Evolutionary conservation across 2,329 filamentous ascomycete species (phyloP), one percentile per base, ranked within the genome.

Genomic region (Periconia sp.): DNA sequence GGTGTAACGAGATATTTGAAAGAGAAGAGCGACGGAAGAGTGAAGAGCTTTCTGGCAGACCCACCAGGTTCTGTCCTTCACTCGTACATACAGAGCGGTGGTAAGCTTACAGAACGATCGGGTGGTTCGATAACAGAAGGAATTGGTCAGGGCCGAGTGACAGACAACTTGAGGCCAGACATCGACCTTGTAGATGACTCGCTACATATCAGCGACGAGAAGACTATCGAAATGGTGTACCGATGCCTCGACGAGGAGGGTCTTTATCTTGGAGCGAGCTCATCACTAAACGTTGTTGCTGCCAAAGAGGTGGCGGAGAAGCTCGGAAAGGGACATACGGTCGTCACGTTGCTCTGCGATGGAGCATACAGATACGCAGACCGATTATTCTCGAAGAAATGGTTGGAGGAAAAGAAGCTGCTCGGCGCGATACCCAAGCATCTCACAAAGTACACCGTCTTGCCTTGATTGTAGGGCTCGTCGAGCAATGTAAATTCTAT

Each of bases 291-390:
- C 67, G 94, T 99, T 11, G 94, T 92, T 5, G 94, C 94, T 1
- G 94, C 94, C 12, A 90, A 92, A 75, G 89, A 97, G 73, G 87
- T 96, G 21, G 94, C 94, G 0, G 85, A 94, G 79, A 89, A 89
- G 74, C 74, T 99, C 49, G 94, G 94, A 22, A 86, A 84, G 57
- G 92, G 92, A 8, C 83, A 92, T 70, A 96, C 89, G 0, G 88
- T 99, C 17, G 94, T 97, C 33, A 99, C 94, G 1, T 82, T 97
- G 43, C 80, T 99, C 31, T 96, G 90, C 65, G 94, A 99, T 68
- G 94, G 94, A 47, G 94, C 94, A n/a, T 97, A 99, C 68, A 78
- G 94, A 63, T 99, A 99, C 69, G 94, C 94, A 4, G 94, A 99
- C 54, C 80, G 94, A 24, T 71, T 99, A 50, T 99, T 99, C 75